Base-by-base conservation (phyloP, 805 yeast species). In the Yarrowia osloensis region DNA sequence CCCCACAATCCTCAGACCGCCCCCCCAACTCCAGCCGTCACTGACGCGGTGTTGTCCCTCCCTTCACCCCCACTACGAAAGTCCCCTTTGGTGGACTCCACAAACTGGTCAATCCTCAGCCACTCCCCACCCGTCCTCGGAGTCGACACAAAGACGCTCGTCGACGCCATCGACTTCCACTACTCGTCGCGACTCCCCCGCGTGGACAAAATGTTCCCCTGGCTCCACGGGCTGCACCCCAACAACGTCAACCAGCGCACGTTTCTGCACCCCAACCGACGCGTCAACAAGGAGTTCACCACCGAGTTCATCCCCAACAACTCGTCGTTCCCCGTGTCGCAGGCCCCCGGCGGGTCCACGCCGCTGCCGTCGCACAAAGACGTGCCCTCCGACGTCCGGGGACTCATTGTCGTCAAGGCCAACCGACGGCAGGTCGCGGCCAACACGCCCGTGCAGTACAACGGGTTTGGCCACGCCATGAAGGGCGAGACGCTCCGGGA, bases 211-310 rank as follows among this genome's bases (percentile, higher is more conserved):
- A 85, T 93, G 82, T 93, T 92, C 72, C 98, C 98, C 0, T 92
- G 97, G 97, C 80, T 91, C 28, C 97, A 93, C 75, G 95, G 96
- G 0, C 79, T 89, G 50, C 86, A 88, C 69, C 81, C 80, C 15
- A 80, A 81, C 39, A 85, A 86, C 72, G 78, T 81, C 47, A 84
- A 87, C 26, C 89, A 86, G 72, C 77, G 82, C 50, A 81, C 75
- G 79, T 85, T 76, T 71, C 68, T 75, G 49, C 78, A 77, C 67
- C 79, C 78, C 6, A 46, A 46, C 65, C 67, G 68, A 31, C 68
- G 74, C 26, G 69, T 77, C 72, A 52, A 70, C 21, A 69, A 69
- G 69, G 68, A 67, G 42, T 59, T 29, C 70, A 76, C 67, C 71
- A 71, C 66, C 71, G 73, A 42, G 71, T 79, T 62, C 17, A 75